Evolutionary conservation across 768 basidiomycete genomes (phyloP).

Genomic region (Gyrodon lividus): DNA sequence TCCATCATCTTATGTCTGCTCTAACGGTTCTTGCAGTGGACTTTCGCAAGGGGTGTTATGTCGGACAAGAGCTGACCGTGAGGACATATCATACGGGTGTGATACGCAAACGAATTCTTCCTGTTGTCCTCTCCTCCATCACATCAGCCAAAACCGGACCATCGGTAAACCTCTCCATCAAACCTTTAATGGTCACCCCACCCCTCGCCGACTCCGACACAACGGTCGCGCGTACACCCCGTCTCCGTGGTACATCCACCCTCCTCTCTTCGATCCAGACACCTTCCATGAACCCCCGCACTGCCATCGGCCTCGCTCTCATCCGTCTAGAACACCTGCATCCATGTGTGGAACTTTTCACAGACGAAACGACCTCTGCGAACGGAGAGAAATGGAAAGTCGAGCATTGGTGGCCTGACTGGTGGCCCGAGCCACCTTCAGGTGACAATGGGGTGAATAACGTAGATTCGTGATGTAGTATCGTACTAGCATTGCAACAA

Average conservation of each 20-base stretch:
- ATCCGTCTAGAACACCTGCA: conserved; percentile 70
- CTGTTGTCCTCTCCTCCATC: conserved; percentile 57
- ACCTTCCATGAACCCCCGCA: conserved; percentile 16
- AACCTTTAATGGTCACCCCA: conserved; percentile 15
- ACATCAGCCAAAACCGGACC: conserved; percentile 17
- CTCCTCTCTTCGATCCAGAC: conserved; percentile 56
- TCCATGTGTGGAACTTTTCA: conserved; percentile 20
- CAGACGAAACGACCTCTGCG: conserved; percentile 8
- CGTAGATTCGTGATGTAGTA: conserved; percentile 14
- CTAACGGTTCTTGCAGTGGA: conserved; percentile 58
- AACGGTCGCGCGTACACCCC: conserved; percentile 39
- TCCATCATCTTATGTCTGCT: neutral
- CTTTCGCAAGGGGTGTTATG: conserved; percentile 96
- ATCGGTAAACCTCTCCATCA: conserved; percentile 26
- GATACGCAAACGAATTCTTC: conserved; percentile 85
- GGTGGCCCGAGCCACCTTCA: conserved; percentile 47
- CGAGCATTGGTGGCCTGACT: conserved; percentile 67
- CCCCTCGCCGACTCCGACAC: conserved; percentile 22
- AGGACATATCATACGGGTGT: conserved; percentile 94
- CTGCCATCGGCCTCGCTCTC: conserved; percentile 71
- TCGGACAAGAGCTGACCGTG: conserved; percentile 96
- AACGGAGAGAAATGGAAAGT: conserved; percentile 38
- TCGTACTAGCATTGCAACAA: conserved; percentile 4
- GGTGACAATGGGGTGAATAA: conserved; percentile 16
- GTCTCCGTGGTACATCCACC: conserved; percentile 73